These are phyloP conservation scores for Amphibolis antarctica DNA, from an alignment of 106 monocot species.

Conservation along the genomic window DNA sequence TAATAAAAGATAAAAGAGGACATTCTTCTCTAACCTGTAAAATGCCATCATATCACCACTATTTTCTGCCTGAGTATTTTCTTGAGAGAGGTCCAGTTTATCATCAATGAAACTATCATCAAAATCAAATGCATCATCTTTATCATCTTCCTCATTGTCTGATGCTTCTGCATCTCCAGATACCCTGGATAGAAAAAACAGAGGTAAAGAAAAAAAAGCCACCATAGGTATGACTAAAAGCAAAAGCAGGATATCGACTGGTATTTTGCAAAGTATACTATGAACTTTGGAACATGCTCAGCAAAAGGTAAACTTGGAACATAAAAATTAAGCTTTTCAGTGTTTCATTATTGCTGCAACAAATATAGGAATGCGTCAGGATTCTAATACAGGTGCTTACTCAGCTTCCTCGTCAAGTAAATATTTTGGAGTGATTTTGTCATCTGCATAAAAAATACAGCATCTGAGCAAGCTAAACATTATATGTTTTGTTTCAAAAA, in stretches of 20 bases:
- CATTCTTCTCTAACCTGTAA: conserved; percentile 50
- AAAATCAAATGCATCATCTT: conserved; percentile 42
- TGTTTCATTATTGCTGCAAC: no score
- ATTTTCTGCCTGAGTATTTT: conserved; percentile 35
- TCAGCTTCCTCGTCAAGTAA: conserved; percentile 95
- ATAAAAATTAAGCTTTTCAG: no score
- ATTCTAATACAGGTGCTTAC: conserved; percentile 34
- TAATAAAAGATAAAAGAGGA: background rate
- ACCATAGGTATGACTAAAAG: background rate
- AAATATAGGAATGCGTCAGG: background rate
- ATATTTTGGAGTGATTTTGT: conserved; percentile 1
- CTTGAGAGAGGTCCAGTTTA: conserved; percentile 31
- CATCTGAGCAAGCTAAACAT: background rate
- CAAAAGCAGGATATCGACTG: no score
- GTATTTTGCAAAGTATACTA: no score
- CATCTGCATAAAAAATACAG: conserved; percentile 3
- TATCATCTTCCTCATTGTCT: conserved; percentile 58
- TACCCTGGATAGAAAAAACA: conserved; percentile 37
- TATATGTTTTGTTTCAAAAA: background rate
- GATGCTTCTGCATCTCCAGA: conserved; percentile 70
- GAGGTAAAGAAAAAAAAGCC: background rate
- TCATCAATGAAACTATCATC: conserved; percentile 88
- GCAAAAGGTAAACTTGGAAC: no score
- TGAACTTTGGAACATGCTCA: no score
- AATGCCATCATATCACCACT: conserved; percentile 77